Evolutionary conservation across 176 grass and related monocot species (phyloP), one percentile per base, ranked within the genome.

Genomic region (Oryza nivara): DNA sequence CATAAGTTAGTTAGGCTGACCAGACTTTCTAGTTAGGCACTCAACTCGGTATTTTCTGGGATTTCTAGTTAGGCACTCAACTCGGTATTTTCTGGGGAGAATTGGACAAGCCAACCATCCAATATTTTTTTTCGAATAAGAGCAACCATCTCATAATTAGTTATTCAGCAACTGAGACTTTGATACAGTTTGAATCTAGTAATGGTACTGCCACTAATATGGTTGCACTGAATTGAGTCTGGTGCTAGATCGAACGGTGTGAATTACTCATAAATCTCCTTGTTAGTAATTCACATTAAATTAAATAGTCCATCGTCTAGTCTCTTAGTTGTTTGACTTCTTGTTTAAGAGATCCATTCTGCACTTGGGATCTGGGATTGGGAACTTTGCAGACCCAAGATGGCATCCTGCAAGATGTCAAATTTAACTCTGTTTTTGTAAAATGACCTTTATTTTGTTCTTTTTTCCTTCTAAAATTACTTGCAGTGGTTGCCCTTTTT

Each of bases 41-140:
- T 7, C 4, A 41, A 7, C 38, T 7, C 2, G 46, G 7, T 6
- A 67, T 49, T 69, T 75, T 13, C 9, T 83, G 13, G 12, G 75
- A 23, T 23, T 87, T 3, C 43, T 83, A 44, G 65, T 56, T 83
- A 72, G 74, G 47, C 20, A 34, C 19, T 7, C 4, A 41, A 7
- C 38, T 7, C 2, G 46, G 7, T 6, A 67, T 49, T 69, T 75
- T 13, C 9, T 83, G 13, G 12, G 75, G 3, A 68, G 15, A 47
- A 9, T 51, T 86, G 49, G 67, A 67, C 45, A 61, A 77, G 14
- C 19, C 35, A 77, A 63, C 15, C 73, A 71, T 78, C 44, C 77
- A 75, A 9, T 25, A 71, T 75, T 45, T 41, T 41, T 40, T 41
- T 41, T 41, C 7, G 40, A 41, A 41, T 41, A 8, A 41, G 40